Evolutionary conservation across 441 rosid species (phyloP).

Genomic region (Capsella rubella): DNA sequence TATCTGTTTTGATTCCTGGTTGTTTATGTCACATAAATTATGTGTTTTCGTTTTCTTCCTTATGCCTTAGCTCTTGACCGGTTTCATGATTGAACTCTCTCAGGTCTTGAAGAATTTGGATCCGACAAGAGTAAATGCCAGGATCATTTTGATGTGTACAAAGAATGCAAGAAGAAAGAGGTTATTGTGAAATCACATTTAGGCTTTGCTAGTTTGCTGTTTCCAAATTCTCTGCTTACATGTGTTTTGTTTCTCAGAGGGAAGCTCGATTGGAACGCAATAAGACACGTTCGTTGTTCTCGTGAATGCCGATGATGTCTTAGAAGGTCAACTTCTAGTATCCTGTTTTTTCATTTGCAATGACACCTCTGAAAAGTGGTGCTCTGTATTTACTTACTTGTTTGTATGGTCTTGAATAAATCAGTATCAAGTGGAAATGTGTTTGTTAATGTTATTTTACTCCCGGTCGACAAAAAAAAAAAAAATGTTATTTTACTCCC

Average conservation of each 20-base stretch:
- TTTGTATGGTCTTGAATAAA: constrained; percentile 16
- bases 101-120: constrained; percentile 87
- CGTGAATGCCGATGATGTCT: constrained; percentile 48
- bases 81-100: constrained; percentile 33
- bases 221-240: constrained; percentile 30
- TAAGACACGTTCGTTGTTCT: constrained; percentile 73
- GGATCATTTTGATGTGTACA: constrained; percentile 88
- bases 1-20: neutral
- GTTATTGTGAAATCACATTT: constrained; percentile 43
- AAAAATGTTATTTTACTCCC: neutral
- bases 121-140: constrained; percentile 96
- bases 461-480: neutral
- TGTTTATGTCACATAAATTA: neutral
- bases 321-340: neutral
- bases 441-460: constrained; percentile 17
- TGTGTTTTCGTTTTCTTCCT: neutral
- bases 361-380: constrained; percentile 23
- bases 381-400: constrained; percentile 8
- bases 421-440: constrained; percentile 5
- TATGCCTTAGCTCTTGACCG: constrained; percentile 21
- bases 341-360: constrained; percentile 16
- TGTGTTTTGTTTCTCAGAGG: constrained; percentile 58
- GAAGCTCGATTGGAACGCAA: constrained; percentile 97
- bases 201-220: neutral
- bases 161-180: constrained; percentile 99